Conservation (phyloP, 1,284 basidiomycete genomes). For the Cutaneotrichosporon mucoides region DNA sequence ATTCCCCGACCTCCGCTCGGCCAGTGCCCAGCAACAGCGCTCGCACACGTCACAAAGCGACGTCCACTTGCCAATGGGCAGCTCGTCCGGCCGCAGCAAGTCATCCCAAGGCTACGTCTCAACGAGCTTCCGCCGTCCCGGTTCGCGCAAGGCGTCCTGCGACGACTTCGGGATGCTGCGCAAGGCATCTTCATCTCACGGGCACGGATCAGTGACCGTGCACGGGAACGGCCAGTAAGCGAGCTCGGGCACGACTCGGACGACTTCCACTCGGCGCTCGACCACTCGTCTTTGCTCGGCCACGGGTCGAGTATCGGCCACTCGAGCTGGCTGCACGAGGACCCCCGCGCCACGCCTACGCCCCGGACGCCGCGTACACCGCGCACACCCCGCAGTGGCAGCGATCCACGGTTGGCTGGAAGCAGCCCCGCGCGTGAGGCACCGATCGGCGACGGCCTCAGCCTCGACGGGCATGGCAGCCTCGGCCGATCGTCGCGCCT, state of each 20-base stretch:
- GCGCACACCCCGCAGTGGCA: background rate
- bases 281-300: background rate
- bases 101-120: too few species aligned
- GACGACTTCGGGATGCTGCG: background rate
- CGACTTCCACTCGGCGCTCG: constrained; percentile 4
- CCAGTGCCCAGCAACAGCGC: background rate
- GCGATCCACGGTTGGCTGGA: constrained; percentile 5
- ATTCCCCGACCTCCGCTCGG: background rate
- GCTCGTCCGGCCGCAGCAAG: too few species aligned
- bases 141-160: background rate
- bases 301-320: constrained; percentile 3
- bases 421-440: constrained; percentile 3
- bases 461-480: background rate
- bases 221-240: background rate
- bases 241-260: background rate
- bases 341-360: background rate
- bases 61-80: too few species aligned
- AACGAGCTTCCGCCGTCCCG: background rate
- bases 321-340: constrained; percentile 1
- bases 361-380: background rate
- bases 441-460: constrained; percentile 7
- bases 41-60: background rate
- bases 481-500: background rate
- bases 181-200: background rate
- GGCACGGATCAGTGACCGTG: background rate